These are phyloP conservation scores for Leersia perrieri DNA, from an alignment of 176 grass and related monocot species.

Conservation along the genomic window DNA sequence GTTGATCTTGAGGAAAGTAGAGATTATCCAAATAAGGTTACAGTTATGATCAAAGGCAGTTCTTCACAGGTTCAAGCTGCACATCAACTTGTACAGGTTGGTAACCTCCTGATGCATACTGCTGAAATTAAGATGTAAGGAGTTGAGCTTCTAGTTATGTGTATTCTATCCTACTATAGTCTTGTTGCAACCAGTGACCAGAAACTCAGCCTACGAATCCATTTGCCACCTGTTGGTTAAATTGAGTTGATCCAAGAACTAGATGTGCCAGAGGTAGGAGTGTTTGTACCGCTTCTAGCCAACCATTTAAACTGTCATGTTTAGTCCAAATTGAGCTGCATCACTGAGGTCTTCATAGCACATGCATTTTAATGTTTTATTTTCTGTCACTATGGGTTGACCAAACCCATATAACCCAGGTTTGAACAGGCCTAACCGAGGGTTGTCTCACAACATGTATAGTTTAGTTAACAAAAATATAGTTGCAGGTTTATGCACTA, in stretches of 20 bases:
- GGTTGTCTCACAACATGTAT: background rate
- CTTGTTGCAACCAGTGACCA: background rate
- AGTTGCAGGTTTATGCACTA: background rate
- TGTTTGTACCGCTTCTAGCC: too few relatives aligned
- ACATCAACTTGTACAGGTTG: conserved; percentile 72
- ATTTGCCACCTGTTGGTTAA: background rate
- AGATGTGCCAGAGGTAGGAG: background rate
- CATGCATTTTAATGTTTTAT: too few relatives aligned
- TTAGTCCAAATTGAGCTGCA: too few relatives aligned
- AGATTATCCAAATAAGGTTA: conserved; percentile 46
- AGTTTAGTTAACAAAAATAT: background rate
- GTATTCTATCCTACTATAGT: background rate
- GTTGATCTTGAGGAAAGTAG: conserved; percentile 61
- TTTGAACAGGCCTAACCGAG: background rate
- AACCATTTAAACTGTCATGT: too few relatives aligned
- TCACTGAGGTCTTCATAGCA: too few relatives aligned
- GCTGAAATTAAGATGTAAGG: background rate
- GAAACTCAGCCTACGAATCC: background rate
- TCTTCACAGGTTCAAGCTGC: conserved; percentile 68
- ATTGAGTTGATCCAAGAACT: too few relatives aligned
- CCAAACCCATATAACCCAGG: too few relatives aligned
- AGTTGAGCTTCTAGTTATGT: background rate
- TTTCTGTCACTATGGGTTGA: too few relatives aligned
- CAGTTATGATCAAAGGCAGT: conserved; percentile 66
- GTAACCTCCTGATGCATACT: background rate